Percentiles rank a stretch among this genome's conserved stretches.
Evolutionary conservation across 2,329 filamentous ascomycete genomes (phyloP).

Genomic region (Fusarium abutilonis): DNA sequence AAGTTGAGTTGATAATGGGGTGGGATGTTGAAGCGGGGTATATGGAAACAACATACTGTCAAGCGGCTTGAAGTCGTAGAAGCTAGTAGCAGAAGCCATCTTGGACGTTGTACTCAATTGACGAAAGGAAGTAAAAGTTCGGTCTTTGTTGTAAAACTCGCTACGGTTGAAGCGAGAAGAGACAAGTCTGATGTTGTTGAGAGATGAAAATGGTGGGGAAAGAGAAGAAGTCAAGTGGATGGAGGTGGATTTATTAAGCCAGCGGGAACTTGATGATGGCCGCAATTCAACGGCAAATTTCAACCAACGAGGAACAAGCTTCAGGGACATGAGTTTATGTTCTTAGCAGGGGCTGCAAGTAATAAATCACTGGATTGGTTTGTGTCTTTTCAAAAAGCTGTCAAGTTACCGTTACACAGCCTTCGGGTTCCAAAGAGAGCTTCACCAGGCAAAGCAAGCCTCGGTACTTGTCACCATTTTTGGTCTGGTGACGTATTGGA

Average conservation of each 20-base stretch:
- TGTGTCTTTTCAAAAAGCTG: not conserved
- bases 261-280: constrained; percentile 15
- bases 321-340: constrained; percentile 12
- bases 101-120: constrained; percentile 30
- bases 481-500: constrained; percentile 37
- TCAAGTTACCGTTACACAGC: constrained; percentile 4
- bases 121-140: constrained; percentile 10
- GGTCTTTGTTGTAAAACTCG: constrained; percentile 7
- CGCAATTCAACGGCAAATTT: constrained; percentile 3
- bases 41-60: constrained; percentile 70
- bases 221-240: constrained; percentile 10
- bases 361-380: not conserved
- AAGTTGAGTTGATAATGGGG: not conserved
- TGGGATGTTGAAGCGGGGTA: constrained; percentile 8
- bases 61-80: constrained; percentile 87
- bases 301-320: constrained; percentile 24
- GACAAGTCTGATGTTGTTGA: constrained; percentile 21
- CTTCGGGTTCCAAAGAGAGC: not conserved
- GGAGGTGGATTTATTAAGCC: constrained; percentile 34
- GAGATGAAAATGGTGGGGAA: constrained; percentile 31
- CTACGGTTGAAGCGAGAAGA: constrained; percentile 6
- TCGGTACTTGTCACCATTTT: constrained; percentile 38
- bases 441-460: constrained; percentile 37
- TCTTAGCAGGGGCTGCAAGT: not conserved
- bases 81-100: constrained; percentile 58